Evolutionary conservation across 352 stramenopile genomes (phyloP), one percentile per base, ranked within the genome.

Genomic region (Pythium diclinum): DNA sequence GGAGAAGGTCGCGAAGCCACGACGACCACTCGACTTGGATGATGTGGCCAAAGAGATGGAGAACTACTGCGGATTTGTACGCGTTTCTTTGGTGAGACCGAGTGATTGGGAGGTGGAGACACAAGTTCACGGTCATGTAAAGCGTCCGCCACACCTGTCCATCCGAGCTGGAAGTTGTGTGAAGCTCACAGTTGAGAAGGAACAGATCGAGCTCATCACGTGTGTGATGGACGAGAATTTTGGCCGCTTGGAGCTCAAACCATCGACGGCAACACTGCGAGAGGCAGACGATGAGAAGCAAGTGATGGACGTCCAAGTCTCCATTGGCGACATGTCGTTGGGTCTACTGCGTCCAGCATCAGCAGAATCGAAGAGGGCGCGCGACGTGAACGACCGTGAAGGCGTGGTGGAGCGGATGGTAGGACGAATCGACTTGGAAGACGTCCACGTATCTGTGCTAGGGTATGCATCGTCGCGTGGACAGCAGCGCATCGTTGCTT

Each of bases 171-270:
- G 61, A 13, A 58, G 11, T 11, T 67, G 47, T n/a, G 69, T 79
- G 3, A 55, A 58, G n/a, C 17, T 89, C 16, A 61, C 73, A 1
- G 52, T 89, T 1, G 84, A 91, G 62, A 74, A 79, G 8, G 78
- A 85, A 30, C 83, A 91, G 36, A 57, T 91, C 3, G 78, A 90
- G 57, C 68, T 92, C 14, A 53, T 90, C 9, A 68, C 69, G n/a
- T 85, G 83, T 23, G 71, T 92, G 40, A 40, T 82, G 2, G 72
- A 86, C 30, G 83, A 90, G 47, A 90, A 92, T 56, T 79, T 90
- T 60, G 68, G 60, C 16, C 65, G 64, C 10, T 47, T 60, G 14
- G 68, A 82, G 40, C 48, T 71, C 0, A 32, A 33, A 2, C 46
- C 59, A 19, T 16, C 25, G 9, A 28, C 30, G 1, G 49, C 34